Conservation (phyloP, 495 filamentous ascomycete genomes). For the Saxophila tyrrhenica region DNA sequence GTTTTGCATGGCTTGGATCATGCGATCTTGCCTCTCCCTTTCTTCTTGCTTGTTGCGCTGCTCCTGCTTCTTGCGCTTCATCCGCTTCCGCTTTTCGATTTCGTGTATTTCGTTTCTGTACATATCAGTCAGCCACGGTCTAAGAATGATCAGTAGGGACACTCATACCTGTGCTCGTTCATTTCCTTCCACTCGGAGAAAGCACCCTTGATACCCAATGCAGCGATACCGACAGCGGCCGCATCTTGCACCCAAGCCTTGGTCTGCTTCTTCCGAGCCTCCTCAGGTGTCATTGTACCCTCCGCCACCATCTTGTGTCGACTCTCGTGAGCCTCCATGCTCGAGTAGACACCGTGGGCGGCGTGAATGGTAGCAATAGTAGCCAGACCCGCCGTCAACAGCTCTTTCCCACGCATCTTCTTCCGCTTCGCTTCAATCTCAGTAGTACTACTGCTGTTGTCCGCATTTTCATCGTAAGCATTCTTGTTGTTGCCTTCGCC, state of each 20-base stretch:
- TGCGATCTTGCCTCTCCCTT: constrained; percentile 12
- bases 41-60: constrained; percentile 1
- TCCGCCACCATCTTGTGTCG: constrained; percentile 59
- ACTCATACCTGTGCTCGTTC: constrained; percentile 46
- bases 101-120: constrained; percentile 28
- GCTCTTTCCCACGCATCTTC: constrained; percentile 74
- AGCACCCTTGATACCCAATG: constrained; percentile 74
- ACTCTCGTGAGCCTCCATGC: constrained; percentile 61
- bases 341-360: constrained; percentile 65
- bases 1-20: constrained; percentile 10
- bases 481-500: not conserved
- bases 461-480: not conserved
- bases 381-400: constrained; percentile 72
- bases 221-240: constrained; percentile 71
- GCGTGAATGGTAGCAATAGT: constrained; percentile 84
- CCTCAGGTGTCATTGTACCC: constrained; percentile 59
- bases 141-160: constrained; percentile 1
- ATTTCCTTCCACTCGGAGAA: constrained; percentile 63
- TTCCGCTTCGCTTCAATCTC: constrained; percentile 64
- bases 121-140: constrained; percentile 6
- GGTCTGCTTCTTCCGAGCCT: constrained; percentile 62
- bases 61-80: constrained; percentile 19
- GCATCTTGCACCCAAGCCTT: constrained; percentile 67
- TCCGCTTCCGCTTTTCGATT: constrained; percentile 34
- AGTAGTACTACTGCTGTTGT: constrained; percentile 49